These are phyloP conservation scores for Diaporthe ampelina DNA, from an alignment of 2,329 filamentous ascomycete species.

Conservation along the genomic window DNA sequence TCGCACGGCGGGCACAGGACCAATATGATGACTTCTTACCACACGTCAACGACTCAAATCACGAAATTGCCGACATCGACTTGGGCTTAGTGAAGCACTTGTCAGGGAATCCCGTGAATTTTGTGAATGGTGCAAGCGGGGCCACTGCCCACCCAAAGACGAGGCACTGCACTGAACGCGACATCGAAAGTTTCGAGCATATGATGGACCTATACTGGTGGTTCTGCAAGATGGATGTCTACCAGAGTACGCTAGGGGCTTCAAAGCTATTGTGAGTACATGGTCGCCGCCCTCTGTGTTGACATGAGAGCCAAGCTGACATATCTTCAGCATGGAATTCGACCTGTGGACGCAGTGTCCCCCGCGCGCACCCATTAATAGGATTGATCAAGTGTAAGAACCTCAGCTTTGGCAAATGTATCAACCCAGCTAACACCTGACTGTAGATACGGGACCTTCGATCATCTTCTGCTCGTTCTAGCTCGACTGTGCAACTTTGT, in stretches of 20 bases:
- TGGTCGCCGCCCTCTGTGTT: background rate
- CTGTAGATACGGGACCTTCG: slow-evolving; percentile 84
- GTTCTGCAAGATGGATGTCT: slow-evolving; percentile 94
- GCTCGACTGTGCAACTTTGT: slow-evolving; percentile 85
- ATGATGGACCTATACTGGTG: slow-evolving; percentile 94
- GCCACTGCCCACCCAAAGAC: slow-evolving; percentile 34
- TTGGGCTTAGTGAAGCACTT: slow-evolving; percentile 57
- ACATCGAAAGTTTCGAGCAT: slow-evolving; percentile 85
- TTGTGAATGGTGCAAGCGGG: slow-evolving; percentile 42
- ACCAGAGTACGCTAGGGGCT: slow-evolving; percentile 90
- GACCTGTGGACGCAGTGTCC: slow-evolving; percentile 88
- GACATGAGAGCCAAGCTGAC: slow-evolving; percentile 45
- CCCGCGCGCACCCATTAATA: slow-evolving; percentile 84
- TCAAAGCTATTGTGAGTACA: slow-evolving; percentile 83
- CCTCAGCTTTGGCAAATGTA: background rate
- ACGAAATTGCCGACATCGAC: slow-evolving; percentile 57
- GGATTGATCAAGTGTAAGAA: slow-evolving; percentile 77
- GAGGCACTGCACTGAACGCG: slow-evolving; percentile 61
- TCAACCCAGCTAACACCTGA: slow-evolving; percentile 44
- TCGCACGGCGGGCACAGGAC: slow-evolving; percentile 36
- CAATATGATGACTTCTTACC: slow-evolving; percentile 46
- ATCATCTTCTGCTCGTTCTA: slow-evolving; percentile 87
- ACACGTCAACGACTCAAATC: slow-evolving; percentile 43
- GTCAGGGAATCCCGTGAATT: slow-evolving; percentile 54
- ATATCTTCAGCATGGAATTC: slow-evolving; percentile 77